Evolutionary conservation across 1,284 basidiomycete species (phyloP).

Genomic region (Pterulicium gracile): DNA sequence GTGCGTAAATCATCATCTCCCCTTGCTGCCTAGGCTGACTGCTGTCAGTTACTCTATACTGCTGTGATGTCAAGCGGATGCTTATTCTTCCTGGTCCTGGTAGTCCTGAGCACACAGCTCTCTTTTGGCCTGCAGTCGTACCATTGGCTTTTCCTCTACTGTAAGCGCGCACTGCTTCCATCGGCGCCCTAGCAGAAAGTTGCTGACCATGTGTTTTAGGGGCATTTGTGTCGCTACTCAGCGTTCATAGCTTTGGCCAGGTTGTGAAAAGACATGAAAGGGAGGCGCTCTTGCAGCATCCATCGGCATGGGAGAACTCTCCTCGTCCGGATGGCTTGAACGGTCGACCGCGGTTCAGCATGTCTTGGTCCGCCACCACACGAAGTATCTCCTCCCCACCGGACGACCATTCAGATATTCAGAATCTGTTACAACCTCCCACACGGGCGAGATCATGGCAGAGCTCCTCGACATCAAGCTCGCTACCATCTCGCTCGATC

Average conservation of each 20-base stretch:
- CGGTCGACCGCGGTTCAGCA: conserved; percentile 9
- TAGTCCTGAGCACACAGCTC: conserved; percentile 38
- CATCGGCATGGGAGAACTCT: conserved; percentile 27
- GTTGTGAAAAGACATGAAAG: conserved; percentile 54
- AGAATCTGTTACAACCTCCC: neutral
- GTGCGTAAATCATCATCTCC: conserved; percentile 21
- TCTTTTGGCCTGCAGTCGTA: conserved; percentile 31
- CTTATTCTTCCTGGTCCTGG: conserved; percentile 37
- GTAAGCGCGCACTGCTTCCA: conserved; percentile 24
- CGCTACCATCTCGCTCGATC: too few relatives aligned
- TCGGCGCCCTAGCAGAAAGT: conserved; percentile 8
- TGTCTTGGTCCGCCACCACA: neutral
- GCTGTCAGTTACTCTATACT: conserved; percentile 42
- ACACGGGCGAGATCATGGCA: neutral
- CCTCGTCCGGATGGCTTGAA: conserved; percentile 14
- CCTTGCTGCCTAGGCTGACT: neutral
- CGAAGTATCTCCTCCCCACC: too few relatives aligned
- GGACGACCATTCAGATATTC: too few relatives aligned
- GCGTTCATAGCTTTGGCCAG: conserved; percentile 50
- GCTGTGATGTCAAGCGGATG: conserved; percentile 41
- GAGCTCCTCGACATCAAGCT: too few relatives aligned
- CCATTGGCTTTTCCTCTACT: conserved; percentile 46
- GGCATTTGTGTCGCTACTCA: conserved; percentile 45
- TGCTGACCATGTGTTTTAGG: conserved; percentile 24
- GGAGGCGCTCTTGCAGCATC: conserved; percentile 42